A percentile compares a stretch with the other conserved stretches of the same genome.
These are phyloP conservation scores for Clarkia xantiana DNA, from an alignment of 345 rosid species.

Conservation along the genomic window DNA sequence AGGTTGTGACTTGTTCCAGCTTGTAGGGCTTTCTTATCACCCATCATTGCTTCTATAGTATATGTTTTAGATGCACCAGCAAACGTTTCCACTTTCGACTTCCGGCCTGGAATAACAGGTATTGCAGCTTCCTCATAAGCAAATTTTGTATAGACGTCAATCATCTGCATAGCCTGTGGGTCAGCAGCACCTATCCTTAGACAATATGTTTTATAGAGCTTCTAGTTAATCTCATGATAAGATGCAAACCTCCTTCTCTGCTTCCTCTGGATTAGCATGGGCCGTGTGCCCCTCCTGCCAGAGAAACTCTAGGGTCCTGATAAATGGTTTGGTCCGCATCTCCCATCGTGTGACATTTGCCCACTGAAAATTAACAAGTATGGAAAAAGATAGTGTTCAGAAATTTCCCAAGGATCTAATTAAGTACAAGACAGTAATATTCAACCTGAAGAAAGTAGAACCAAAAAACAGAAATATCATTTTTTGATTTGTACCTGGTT, in stretches of 20 bases:
- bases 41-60: constrained; percentile 99
- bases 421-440: no score
- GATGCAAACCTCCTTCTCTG: constrained; percentile 69
- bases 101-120: constrained; percentile 87
- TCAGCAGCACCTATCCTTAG: constrained; percentile 18
- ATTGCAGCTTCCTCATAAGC: constrained; percentile 90
- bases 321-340: constrained; percentile 87
- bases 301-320: constrained; percentile 87
- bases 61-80: constrained; percentile 86
- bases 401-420: no score
- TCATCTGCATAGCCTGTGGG: constrained; percentile 78
- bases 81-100: constrained; percentile 74
- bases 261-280: constrained; percentile 78
- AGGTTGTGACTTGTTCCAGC: constrained; percentile 95
- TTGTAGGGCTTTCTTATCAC: constrained; percentile 84
- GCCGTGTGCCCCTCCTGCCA: constrained; percentile 99
- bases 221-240: not conserved
- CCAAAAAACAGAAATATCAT: not conserved
- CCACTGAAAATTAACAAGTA: constrained; percentile 35
- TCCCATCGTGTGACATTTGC: constrained; percentile 97
- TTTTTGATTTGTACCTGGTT: constrained; percentile 44
- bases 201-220: not conserved
- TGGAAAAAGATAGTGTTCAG: not conserved
- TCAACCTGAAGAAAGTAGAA: not conserved
- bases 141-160: constrained; percentile 73